Base-by-base conservation (phyloP, 139 green algal genomes). In the Penium margaritaceum region DNA sequence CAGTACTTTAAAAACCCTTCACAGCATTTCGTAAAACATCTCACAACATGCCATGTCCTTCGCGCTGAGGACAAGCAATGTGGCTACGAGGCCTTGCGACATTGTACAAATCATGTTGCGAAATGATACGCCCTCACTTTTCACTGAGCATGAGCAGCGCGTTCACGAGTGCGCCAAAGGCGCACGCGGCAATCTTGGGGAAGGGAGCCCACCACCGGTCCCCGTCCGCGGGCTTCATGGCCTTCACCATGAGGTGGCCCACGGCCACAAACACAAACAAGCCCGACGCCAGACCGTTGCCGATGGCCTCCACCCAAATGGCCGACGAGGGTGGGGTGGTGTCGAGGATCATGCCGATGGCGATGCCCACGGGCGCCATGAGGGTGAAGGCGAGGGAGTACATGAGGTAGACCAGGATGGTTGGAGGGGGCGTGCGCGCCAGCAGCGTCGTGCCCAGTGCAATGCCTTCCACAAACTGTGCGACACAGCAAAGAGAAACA, bases 321-420 rank as follows among this genome's bases (percentile, higher is more conserved):
- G 30, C 44, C 24, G 32, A 30, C 9, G 35, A 29, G 0, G 36
- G 36, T 5, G 33, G 7, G 17, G 67, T 53, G 5, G 5, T 24
- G 67, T 74, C 67, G 0, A 74, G 34, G 47, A 74, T 63, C 9
- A 74, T 74, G 46, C 67, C 67, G 51, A 74, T 64, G 1, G 29
- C 46, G 14, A 74, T 63, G 30, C 67, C 67, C 0, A 64, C 24
- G 33, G 67, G 67, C n/a, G 67, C 46, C 6, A 46, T 27, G 5
- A 64, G n/a, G 29, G 47, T 29, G n/a, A 63, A 63, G 9, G 27
- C 33, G 1, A 65, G 21, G 30, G 46, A 44, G 14, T 53, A 74
- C 12, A 44, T 24, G 19, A 55, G 5, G 9, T 60, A 27, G 27
- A 24, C 53, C 24, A 35, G 19, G 24, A 39, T 14, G 9, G 14